These are phyloP conservation scores for Abrus precatorius DNA, from an alignment of 306 rosid species.

Conservation along the genomic window DNA sequence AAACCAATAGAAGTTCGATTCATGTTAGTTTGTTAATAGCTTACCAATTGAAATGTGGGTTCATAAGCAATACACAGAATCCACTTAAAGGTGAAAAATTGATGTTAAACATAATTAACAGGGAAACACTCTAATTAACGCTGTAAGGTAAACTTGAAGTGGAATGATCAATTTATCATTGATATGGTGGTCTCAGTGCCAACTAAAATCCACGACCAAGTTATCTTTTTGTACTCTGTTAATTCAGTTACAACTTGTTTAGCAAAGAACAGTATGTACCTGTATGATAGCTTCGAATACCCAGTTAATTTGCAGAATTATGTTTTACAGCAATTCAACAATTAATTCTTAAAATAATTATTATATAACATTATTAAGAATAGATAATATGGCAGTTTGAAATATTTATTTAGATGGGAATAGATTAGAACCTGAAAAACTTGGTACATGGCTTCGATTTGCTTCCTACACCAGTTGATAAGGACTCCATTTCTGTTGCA, in stretches of 20 bases:
- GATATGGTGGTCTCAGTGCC: conserved; percentile 36
- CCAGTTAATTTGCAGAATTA: conserved; percentile 59
- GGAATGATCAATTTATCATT: conserved; percentile 42
- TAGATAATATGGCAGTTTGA: conserved; percentile 49
- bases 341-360: conserved; percentile 51
- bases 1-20: conserved; percentile 32
- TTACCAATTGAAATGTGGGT: conserved; percentile 51
- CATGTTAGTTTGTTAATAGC: conserved; percentile 43
- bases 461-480: conserved; percentile 98
- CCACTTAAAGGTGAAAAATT: conserved; percentile 28
- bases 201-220: conserved; percentile 36
- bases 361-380: conserved; percentile 43
- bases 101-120: conserved; percentile 33
- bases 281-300: conserved; percentile 63
- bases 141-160: conserved; percentile 34
- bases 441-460: conserved; percentile 99
- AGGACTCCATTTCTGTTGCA: conserved; percentile 95
- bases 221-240: conserved; percentile 53
- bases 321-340: conserved; percentile 48
- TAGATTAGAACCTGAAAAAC: conserved; percentile 99
- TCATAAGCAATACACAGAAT: conserved; percentile 36
- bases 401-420: conserved; percentile 65
- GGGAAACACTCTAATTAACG: conserved; percentile 21
- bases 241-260: conserved; percentile 55
- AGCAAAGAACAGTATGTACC: conserved; percentile 61